These are phyloP conservation scores for Linaria vulgaris DNA, from an alignment of 257 asterid genomes.

Conservation along the genomic window DNA sequence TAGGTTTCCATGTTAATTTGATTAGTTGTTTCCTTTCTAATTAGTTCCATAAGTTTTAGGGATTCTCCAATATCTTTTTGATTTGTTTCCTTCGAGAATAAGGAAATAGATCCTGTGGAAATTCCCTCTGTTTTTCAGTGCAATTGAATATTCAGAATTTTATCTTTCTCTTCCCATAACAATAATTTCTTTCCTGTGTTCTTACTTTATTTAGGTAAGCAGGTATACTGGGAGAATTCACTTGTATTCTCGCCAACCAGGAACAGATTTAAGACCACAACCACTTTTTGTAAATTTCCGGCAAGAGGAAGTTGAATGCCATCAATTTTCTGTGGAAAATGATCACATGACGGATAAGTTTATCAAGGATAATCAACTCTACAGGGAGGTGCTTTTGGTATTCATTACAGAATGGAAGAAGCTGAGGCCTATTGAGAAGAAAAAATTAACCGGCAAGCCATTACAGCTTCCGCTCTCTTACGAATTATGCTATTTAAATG, in stretches of 20 bases:
- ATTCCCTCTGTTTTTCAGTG: too few relatives aligned
- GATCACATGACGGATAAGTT: slow-evolving; percentile 35
- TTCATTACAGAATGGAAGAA: slow-evolving; percentile 74
- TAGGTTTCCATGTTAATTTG: too few relatives aligned
- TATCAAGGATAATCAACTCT: slow-evolving; percentile 47
- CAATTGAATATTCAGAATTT: too few relatives aligned
- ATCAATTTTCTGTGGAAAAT: slow-evolving; percentile 31
- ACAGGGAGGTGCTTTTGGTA: slow-evolving; percentile 43
- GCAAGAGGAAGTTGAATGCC: slow-evolving; percentile 67
- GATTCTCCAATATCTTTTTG: too few relatives aligned
- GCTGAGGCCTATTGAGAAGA: slow-evolving; percentile 77
- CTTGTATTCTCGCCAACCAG: slow-evolving; percentile 73
- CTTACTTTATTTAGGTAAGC: slow-evolving; percentile 66
- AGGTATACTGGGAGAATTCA: slow-evolving; percentile 92
- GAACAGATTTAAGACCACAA: slow-evolving; percentile 70
- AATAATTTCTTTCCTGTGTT: slow-evolving; percentile 13
- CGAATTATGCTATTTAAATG: slow-evolving; percentile 77
- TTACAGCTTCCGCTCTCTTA: slow-evolving; percentile 76
- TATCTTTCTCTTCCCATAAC: too few relatives aligned
- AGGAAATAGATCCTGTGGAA: too few relatives aligned
- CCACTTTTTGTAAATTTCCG: slow-evolving; percentile 84
- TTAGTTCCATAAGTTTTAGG: too few relatives aligned
- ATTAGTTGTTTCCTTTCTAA: too few relatives aligned
- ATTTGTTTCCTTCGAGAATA: too few relatives aligned
- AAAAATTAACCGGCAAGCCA: slow-evolving; percentile 73